Evolutionary conservation across 2,329 filamentous ascomycete genomes (phyloP).

Genomic region (Xylariaceae sp.): DNA sequence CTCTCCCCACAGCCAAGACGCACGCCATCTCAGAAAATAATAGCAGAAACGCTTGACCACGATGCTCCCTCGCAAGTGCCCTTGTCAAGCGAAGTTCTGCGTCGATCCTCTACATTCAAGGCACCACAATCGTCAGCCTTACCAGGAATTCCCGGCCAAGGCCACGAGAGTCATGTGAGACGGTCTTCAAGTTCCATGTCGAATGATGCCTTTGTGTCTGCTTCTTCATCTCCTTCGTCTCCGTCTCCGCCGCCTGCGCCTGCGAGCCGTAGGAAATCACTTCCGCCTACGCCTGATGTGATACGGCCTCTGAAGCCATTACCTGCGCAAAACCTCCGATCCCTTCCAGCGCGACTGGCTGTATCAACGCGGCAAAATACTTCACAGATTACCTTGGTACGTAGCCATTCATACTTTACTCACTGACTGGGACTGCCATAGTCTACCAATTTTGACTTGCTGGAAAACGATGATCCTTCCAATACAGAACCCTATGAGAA

Average conservation of each 20-base stretch:
- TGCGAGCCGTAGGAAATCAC: constrained; percentile 21
- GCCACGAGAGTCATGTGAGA: background rate
- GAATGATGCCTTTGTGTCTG: constrained; percentile 43
- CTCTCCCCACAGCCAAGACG: constrained; percentile 27
- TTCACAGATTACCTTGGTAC: constrained; percentile 44
- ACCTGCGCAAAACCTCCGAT: constrained; percentile 9
- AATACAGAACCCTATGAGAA: too few species aligned
- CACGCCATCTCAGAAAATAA: constrained; percentile 21
- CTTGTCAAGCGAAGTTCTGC: constrained; percentile 15
- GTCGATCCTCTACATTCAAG: constrained; percentile 7
- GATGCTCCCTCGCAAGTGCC: constrained; percentile 1
- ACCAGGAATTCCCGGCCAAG: too few species aligned
- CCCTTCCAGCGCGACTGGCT: constrained; percentile 7
- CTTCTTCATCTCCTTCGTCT: constrained; percentile 36
- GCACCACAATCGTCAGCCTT: background rate
- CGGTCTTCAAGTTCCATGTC: constrained; percentile 36
- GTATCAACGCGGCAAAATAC: constrained; percentile 16
- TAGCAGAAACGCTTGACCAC: constrained; percentile 11
- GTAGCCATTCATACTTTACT: too few species aligned
- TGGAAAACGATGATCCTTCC: too few species aligned
- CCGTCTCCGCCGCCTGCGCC: constrained; percentile 30
- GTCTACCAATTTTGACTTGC: too few species aligned
- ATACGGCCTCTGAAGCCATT: constrained; percentile 15
- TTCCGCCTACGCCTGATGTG: constrained; percentile 15
- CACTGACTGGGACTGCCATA: too few species aligned